Base-by-base conservation (phyloP, 1,284 basidiomycete genomes). In the Xanthoconium separans region DNA sequence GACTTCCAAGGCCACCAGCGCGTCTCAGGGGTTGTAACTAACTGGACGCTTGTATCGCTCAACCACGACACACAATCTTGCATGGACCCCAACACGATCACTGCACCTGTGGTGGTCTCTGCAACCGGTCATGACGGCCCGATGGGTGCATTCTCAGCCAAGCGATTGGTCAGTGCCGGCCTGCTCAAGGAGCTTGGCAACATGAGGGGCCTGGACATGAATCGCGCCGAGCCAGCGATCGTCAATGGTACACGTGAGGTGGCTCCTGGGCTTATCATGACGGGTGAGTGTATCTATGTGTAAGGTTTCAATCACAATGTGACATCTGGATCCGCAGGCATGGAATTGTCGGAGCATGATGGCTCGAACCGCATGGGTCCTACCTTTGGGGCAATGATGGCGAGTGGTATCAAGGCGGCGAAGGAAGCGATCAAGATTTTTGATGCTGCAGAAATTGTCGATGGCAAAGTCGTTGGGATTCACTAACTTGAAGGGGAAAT, bases 41-140 rank as follows among this genome's bases (percentile, higher is more conserved):
- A 93, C 78, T 93, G 87, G 87, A 91, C 88, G 27, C 80, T 91
- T 50, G 89, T 92, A 53, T 82, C 87, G 15, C 80, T 92, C 55
- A 90, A 91, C 72, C 89, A 92, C 69, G 87, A 88, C 65, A 87
- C 85, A 55, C 87, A 92, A 71, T 85, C 81, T 29, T 93, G 89
- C 79, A 93, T 93, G 90, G 91, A 93, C 70, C 90, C 90, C 31
- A 87, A 89, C 72, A 90, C 88, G 36, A 87, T 92, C 70, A 91
- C 87, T 30, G 86, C 87, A 1, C 89, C 89, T 1, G 76, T 93
- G 12, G 74, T 91, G 60, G 73, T 88, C 47, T 82, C 80, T 40
- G 83, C 84, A 18, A 87, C 85, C 33, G 84, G 87, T 13, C 87
- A 91, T 68, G 90, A 92, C 62, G 91, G 90, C 0, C 89, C 89